A percentile compares a stretch with the other conserved stretches of the same genome.
phyloP scores from a whole-genome alignment of 495 filamentous ascomycete genomes.

The Penicilliopsis zonata region DNA sequence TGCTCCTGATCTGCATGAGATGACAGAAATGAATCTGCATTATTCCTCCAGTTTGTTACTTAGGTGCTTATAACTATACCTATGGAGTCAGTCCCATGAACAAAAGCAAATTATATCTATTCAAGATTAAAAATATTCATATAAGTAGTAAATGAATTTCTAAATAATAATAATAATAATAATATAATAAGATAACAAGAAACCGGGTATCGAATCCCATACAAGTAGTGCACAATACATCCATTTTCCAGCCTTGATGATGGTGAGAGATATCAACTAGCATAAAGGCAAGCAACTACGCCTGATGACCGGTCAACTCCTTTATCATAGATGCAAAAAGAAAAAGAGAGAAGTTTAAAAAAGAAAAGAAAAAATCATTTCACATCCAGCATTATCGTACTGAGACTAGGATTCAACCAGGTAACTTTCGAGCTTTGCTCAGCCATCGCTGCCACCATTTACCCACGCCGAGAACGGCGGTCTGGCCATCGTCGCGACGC shows the following conservation, averaged over 20 bases:
- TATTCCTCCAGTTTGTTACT: too few relatives aligned
- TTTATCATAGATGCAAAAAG: slow-evolving; percentile 1
- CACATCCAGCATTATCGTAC: slow-evolving; percentile 18
- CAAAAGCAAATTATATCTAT: not conserved
- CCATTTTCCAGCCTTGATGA: too few relatives aligned
- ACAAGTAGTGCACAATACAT: too few relatives aligned
- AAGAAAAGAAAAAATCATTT: slow-evolving; percentile 10
- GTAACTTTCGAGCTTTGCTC: slow-evolving; percentile 21
- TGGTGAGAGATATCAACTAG: too few relatives aligned
- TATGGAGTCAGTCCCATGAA: too few relatives aligned
- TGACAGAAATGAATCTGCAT: too few relatives aligned
- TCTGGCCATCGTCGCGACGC: slow-evolving; percentile 47
- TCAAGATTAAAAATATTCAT: slow-evolving; percentile 3
- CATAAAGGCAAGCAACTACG: too few relatives aligned
- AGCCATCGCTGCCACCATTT: slow-evolving; percentile 53
- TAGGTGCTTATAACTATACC: too few relatives aligned
- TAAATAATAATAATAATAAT: not conserved
- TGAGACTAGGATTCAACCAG: slow-evolving; percentile 2
- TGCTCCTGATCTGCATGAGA: too few relatives aligned
- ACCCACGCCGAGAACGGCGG: slow-evolving; percentile 46
- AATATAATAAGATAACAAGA: not conserved
- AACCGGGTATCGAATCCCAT: not conserved
- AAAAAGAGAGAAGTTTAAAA: slow-evolving; percentile 2
- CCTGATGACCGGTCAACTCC: too few relatives aligned
- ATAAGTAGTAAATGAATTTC: not conserved